Evolutionary conservation across 1,284 basidiomycete species (phyloP).

Genomic region (Phellopilus nigrolimitatus): DNA sequence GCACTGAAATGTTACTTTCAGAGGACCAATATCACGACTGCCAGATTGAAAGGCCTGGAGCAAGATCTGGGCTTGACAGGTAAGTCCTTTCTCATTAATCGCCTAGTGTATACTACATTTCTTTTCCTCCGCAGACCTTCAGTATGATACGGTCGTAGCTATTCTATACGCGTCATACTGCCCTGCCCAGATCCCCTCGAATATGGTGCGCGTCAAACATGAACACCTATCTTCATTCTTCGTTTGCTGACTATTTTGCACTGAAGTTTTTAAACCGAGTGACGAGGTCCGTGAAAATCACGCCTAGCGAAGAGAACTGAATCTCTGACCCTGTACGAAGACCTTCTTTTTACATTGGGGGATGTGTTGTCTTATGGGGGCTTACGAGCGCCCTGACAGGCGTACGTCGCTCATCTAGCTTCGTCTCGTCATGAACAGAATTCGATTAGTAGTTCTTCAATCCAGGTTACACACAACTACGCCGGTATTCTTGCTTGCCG

Average conservation of each 20-base stretch:
- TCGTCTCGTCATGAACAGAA: no score
- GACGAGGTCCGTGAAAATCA: no score
- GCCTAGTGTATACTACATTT: neutral
- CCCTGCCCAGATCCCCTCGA: slow-evolving; percentile 61
- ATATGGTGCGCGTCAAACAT: no score
- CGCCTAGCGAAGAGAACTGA: no score
- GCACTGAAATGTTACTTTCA: no score
- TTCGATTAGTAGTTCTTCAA: neutral
- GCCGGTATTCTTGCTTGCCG: slow-evolving; percentile 54
- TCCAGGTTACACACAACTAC: slow-evolving; percentile 50
- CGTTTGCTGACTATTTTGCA: no score
- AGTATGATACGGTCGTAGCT: slow-evolving; percentile 55
- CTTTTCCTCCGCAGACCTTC: slow-evolving; percentile 38
- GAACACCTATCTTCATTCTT: no score
- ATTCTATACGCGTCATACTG: slow-evolving; percentile 58
- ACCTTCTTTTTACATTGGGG: slow-evolving; percentile 58
- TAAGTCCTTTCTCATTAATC: slow-evolving; percentile 21
- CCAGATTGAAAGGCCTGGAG: slow-evolving; percentile 56
- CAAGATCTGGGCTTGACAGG: slow-evolving; percentile 50
- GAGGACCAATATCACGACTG: slow-evolving; percentile 57
- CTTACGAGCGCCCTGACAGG: slow-evolving; percentile 58
- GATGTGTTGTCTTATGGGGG: slow-evolving; percentile 60
- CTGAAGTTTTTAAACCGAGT: no score
- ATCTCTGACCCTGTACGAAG: no score
- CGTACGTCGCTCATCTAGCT: slow-evolving; percentile 33